These are phyloP conservation scores for Venturiaceae sp. DNA, from an alignment of 2,329 filamentous ascomycete genomes.

Conservation along the genomic window DNA sequence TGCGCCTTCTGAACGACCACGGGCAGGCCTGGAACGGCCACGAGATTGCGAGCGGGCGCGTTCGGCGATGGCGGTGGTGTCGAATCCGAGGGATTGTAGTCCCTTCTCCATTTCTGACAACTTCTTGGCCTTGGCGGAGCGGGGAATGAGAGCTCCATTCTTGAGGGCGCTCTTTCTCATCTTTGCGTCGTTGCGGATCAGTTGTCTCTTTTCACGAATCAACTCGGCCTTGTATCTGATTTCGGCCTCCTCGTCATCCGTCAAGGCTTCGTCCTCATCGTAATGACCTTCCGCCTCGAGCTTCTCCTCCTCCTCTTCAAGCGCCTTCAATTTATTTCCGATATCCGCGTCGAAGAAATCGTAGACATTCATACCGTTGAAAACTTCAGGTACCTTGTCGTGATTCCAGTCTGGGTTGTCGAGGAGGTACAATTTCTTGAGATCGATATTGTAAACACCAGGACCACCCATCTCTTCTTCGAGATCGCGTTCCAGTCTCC, in stretches of 20 bases:
- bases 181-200: slow-evolving; percentile 89
- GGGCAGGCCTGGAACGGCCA: slow-evolving; percentile 38
- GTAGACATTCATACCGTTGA: slow-evolving; percentile 94
- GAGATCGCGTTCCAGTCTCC: slow-evolving; percentile 71
- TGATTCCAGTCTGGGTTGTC: slow-evolving; percentile 90
- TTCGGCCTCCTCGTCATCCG: slow-evolving; percentile 82
- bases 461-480: slow-evolving; percentile 90
- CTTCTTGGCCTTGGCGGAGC: slow-evolving; percentile 69
- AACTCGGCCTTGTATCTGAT: slow-evolving; percentile 85
- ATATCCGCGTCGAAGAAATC: slow-evolving; percentile 98
- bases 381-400: slow-evolving; percentile 88
- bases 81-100: slow-evolving; percentile 76
- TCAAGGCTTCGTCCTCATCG: slow-evolving; percentile 64
- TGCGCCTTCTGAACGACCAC: slow-evolving; percentile 41
- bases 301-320: slow-evolving; percentile 93
- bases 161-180: slow-evolving; percentile 87
- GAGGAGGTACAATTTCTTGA: slow-evolving; percentile 78
- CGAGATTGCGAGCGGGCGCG: slow-evolving; percentile 64
- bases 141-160: slow-evolving; percentile 90
- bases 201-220: slow-evolving; percentile 86
- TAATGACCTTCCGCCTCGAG: slow-evolving; percentile 90
- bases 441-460: slow-evolving; percentile 90
- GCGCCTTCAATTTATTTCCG: slow-evolving; percentile 77
- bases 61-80: slow-evolving; percentile 63
- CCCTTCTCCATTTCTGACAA: slow-evolving; percentile 80